Evolutionary conservation across 805 yeast genomes (phyloP).

Genomic region (Saccharomycopsis fermentans): DNA sequence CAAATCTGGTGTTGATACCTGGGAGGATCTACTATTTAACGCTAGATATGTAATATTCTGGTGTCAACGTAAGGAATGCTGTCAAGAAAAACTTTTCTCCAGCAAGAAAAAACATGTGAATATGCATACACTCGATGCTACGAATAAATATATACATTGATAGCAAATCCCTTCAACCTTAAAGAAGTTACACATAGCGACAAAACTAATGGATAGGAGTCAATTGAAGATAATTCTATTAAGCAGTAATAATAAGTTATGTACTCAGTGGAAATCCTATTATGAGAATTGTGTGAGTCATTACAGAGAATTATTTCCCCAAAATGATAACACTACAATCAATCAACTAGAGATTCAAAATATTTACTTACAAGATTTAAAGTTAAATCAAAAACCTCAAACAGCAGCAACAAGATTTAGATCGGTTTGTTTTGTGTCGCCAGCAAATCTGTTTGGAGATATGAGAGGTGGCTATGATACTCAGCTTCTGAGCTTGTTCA

Average conservation of each 20-base stretch:
- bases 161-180: too few species aligned
- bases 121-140: too few species aligned
- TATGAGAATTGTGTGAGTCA: background rate
- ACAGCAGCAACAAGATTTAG: background rate
- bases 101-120: background rate
- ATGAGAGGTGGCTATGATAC: constrained; percentile 17
- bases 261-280: background rate
- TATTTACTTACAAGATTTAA: background rate
- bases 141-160: too few species aligned
- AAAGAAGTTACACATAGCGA: too few species aligned
- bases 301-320: background rate
- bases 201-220: background rate
- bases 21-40: too few species aligned
- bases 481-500: constrained; percentile 5
- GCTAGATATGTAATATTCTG: too few species aligned
- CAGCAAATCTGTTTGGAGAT: constrained; percentile 15
- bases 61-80: background rate
- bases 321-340: background rate
- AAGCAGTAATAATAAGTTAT: background rate
- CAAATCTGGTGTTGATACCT: background rate
- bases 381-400: background rate
- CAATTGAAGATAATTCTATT: background rate
- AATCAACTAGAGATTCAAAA: background rate
- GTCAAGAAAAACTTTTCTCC: background rate
- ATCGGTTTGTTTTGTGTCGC: constrained; percentile 14